Evolutionary conservation across 2,329 filamentous ascomycete species (phyloP).

Genomic region (Colletotrichum horii): DNA sequence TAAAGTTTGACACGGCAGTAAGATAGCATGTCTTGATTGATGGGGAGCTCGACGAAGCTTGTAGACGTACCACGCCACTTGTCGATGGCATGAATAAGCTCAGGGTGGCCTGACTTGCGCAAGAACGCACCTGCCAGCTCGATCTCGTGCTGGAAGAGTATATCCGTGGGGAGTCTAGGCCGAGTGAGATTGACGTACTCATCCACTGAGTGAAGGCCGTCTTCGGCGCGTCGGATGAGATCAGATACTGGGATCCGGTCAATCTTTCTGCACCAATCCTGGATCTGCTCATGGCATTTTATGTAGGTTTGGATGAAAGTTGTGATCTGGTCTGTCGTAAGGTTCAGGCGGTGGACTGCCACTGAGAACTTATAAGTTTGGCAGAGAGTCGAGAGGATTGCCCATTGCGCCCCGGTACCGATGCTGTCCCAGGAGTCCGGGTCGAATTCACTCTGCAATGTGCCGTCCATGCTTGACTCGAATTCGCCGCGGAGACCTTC

Average conservation of each 20-base stretch:
- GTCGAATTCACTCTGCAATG: neutral
- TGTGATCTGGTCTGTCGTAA: neutral
- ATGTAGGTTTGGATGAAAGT: conserved; percentile 6
- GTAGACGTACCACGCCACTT: conserved; percentile 12
- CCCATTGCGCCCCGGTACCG: neutral
- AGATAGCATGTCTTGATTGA: conserved; percentile 27
- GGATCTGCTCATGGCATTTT: neutral
- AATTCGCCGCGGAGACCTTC: neutral
- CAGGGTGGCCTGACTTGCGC: neutral
- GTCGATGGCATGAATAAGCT: conserved; percentile 11
- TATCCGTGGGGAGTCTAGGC: conserved; percentile 29
- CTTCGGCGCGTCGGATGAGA: conserved; percentile 2
- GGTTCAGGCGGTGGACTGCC: neutral
- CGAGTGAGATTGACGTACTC: conserved; percentile 12
- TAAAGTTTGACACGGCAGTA: neutral
- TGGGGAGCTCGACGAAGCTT: conserved; percentile 28
- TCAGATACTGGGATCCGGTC: neutral
- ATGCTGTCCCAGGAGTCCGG: neutral
- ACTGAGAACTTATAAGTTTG: neutral
- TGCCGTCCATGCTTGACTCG: neutral
- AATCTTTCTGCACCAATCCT: neutral
- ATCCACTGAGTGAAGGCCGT: conserved; percentile 17
- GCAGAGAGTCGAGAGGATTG: neutral
- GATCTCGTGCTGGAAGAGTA: conserved; percentile 20
- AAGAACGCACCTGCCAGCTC: conserved; percentile 25